A percentile compares a stretch with the other conserved stretches of the same genome.
Conservation (phyloP, 805 yeast species). For the Cyberlindnera saturnus region DNA sequence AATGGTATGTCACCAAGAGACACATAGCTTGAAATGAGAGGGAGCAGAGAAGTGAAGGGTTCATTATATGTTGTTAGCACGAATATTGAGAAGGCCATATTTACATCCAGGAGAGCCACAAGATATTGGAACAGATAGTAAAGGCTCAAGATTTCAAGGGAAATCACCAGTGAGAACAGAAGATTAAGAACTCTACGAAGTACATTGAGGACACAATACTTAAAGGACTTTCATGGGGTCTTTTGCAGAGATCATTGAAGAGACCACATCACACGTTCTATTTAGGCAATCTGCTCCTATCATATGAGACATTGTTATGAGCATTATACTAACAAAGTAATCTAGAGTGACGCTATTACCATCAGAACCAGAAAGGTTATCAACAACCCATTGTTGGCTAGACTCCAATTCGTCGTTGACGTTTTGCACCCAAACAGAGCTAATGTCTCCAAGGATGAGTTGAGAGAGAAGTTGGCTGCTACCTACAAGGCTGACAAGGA, state of each 20-base stretch:
- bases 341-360: conserved; percentile 97
- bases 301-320: not conserved
- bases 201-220: too few species aligned
- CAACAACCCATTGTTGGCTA: conserved; percentile 97
- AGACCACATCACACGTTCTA: not conserved
- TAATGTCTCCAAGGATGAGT: conserved; percentile 98
- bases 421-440: conserved; percentile 99
- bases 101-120: too few species aligned
- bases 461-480: conserved; percentile 88
- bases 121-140: too few species aligned
- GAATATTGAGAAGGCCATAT: too few species aligned
- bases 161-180: too few species aligned
- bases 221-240: too few species aligned
- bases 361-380: conserved; percentile 98
- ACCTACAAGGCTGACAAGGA: conserved; percentile 90
- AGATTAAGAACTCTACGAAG: too few species aligned
- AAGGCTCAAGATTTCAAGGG: too few species aligned
- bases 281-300: not conserved
- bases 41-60: too few species aligned
- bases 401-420: conserved; percentile 99
- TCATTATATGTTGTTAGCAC: too few species aligned
- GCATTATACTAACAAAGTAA: conserved; percentile 15
- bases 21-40: not conserved
- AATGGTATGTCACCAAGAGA: conserved; percentile 11
- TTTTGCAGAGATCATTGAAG: too few species aligned